phyloP scores from a whole-genome alignment of 805 yeast genomes.

The Kazachstania taianensis region DNA sequence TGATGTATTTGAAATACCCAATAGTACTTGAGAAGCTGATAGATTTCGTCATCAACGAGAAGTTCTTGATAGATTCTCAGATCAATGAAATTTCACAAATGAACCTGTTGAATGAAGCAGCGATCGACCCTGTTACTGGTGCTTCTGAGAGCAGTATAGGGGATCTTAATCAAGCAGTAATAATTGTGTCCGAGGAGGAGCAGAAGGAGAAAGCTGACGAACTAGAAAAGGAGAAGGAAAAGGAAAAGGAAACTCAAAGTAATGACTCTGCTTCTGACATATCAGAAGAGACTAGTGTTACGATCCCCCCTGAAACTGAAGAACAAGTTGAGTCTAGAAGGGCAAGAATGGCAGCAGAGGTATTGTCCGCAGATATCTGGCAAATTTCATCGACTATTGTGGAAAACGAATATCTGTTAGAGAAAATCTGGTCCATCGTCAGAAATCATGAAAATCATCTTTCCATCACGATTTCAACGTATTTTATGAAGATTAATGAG shows the following conservation, averaged over 20 bases:
- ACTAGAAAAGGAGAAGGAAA: neutral
- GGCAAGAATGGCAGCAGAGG: constrained; percentile 75
- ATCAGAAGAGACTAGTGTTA: constrained; percentile 28
- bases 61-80: constrained; percentile 20
- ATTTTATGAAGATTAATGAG: constrained; percentile 85
- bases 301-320: constrained; percentile 30
- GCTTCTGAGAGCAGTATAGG: no score
- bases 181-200: constrained; percentile 1
- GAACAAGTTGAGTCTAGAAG: constrained; percentile 33
- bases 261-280: constrained; percentile 9
- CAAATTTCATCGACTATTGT: constrained; percentile 81
- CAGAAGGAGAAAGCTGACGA: constrained; percentile 1
- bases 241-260: neutral
- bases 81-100: constrained; percentile 2
- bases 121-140: neutral
- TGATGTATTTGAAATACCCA: constrained; percentile 75
- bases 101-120: neutral
- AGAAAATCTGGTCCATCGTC: constrained; percentile 67
- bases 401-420: constrained; percentile 56
- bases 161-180: constrained; percentile 7
- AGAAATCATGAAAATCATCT: constrained; percentile 52
- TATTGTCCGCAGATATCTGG: constrained; percentile 87
- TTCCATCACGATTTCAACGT: constrained; percentile 68
- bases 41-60: constrained; percentile 46
- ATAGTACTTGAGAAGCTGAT: constrained; percentile 60